Conservation (phyloP, 768 basidiomycete genomes). For the Harrya chromipes region DNA sequence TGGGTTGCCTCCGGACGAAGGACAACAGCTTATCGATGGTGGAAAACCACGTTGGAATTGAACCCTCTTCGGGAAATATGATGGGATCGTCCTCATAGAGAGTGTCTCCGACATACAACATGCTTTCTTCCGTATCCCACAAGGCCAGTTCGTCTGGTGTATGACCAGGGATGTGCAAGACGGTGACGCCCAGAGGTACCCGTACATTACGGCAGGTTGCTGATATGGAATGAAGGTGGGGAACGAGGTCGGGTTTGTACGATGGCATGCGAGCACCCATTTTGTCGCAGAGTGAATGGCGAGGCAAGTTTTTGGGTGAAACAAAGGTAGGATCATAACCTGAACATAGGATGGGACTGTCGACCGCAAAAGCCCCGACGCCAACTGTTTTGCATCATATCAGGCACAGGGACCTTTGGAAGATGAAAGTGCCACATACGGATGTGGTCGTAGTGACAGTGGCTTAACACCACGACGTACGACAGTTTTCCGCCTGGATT, state of each 20-base stretch:
- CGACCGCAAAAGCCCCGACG: slow-evolving; percentile 47
- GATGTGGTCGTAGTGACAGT: slow-evolving; percentile 61
- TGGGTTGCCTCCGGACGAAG: slow-evolving; percentile 36
- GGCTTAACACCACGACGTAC: slow-evolving; percentile 49
- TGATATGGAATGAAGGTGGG: slow-evolving; percentile 37
- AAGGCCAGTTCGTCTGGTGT: slow-evolving; percentile 57
- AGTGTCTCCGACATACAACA: slow-evolving; percentile 58
- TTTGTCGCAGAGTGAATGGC: slow-evolving; percentile 44
- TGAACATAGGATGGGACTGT: slow-evolving; percentile 48
- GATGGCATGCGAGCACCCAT: slow-evolving; percentile 40
- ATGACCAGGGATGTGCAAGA: slow-evolving; percentile 58
- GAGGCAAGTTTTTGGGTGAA: slow-evolving; percentile 38
- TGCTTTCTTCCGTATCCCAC: slow-evolving; percentile 46
- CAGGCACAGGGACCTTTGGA: neutral
- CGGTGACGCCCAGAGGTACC: slow-evolving; percentile 34
- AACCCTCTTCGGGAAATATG: slow-evolving; percentile 53
- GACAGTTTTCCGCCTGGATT: slow-evolving; percentile 40
- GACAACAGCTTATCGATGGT: slow-evolving; percentile 43
- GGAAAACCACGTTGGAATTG: slow-evolving; percentile 48
- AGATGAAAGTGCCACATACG: slow-evolving; percentile 33
- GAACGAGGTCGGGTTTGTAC: slow-evolving; percentile 47
- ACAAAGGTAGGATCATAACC: slow-evolving; percentile 45
- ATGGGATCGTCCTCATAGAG: slow-evolving; percentile 54
- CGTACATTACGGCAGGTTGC: slow-evolving; percentile 9
- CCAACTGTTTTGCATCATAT: slow-evolving; percentile 36